Base-by-base conservation (phyloP, 129 eudicot genomes). In the Artemisia annua region DNA sequence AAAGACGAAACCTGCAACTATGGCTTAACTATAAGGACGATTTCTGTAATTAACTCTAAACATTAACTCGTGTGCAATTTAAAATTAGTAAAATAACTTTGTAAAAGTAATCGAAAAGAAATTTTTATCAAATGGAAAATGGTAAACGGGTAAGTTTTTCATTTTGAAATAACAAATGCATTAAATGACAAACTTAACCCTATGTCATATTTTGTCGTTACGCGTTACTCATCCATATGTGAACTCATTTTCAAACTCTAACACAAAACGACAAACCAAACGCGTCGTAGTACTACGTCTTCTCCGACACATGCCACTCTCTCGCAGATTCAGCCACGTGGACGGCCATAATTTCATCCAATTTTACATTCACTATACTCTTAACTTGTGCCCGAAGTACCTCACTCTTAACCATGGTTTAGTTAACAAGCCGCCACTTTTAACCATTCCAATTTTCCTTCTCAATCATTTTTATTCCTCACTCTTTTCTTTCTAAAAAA, bases 231-330 rank as follows among this genome's bases (percentile, higher is more conserved):
- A 20, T 70, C 32, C 70, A 15, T 69, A 69, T 71, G 73, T 71
- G 82, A 78, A 78, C 82, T 71, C 78, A 54, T 78, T 73, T 69
- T 75, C 77, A 70, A 80, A 75, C 74, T 70, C 82, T 11, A 43
- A 54, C 75, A 35, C 74, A 48, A 86, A 63, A 81, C 82, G 88
- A 86, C 91, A 83, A 72, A 53, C 35, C 65, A 77, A 71, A 63
- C 19, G 76, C 78, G 73, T 78, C 77, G 64, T 77, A 56, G 67
- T 66, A 72, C 72, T 72, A 79, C 77, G 77, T 58, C 75, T 78
- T 67, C 71, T 78, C 87, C 87, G 90, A 83, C 91, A 83, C 78
- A 82, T 86, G 83, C 83, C 91, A 66, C 76, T 19, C 72, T 19
- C 72, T 59, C 62, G 78, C 80, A 44, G 82, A 77, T 83, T 16